These are phyloP conservation scores for Penicillium angulare DNA, from an alignment of 495 filamentous ascomycete genomes.

Conservation along the genomic window DNA sequence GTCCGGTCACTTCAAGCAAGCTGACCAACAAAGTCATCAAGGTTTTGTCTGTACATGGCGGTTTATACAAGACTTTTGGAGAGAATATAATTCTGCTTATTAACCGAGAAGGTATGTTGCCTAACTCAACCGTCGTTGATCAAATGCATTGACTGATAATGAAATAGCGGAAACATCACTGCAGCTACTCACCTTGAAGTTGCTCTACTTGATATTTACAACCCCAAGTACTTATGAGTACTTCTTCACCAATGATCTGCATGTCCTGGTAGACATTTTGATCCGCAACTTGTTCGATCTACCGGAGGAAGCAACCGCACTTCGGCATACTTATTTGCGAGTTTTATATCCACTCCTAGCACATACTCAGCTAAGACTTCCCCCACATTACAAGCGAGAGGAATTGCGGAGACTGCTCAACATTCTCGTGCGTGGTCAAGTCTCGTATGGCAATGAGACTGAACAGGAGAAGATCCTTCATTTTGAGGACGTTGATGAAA, in stretches of 20 bases:
- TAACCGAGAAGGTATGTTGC: slow-evolving; percentile 75
- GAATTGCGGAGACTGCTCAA: slow-evolving; percentile 74
- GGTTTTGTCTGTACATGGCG: slow-evolving; percentile 73
- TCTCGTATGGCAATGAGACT: slow-evolving; percentile 30
- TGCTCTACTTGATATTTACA: slow-evolving; percentile 92
- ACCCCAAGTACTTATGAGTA: slow-evolving; percentile 91
- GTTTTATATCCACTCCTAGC: slow-evolving; percentile 87
- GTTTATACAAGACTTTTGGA: slow-evolving; percentile 86
- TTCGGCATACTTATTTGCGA: slow-evolving; percentile 96
- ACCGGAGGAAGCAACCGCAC: slow-evolving; percentile 71
- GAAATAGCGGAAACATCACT: slow-evolving; percentile 71
- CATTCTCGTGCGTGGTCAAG: slow-evolving; percentile 54
- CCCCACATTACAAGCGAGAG: slow-evolving; percentile 89
- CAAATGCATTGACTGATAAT: neutral
- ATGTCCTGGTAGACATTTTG: slow-evolving; percentile 91
- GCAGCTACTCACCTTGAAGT: slow-evolving; percentile 91
- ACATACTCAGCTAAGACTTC: slow-evolving; percentile 82
- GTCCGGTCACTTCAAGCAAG: slow-evolving; percentile 36
- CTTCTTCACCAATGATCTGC: slow-evolving; percentile 96
- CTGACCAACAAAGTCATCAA: slow-evolving; percentile 95
- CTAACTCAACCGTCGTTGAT: neutral
- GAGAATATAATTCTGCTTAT: slow-evolving; percentile 96
- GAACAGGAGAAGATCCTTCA: slow-evolving; percentile 60
- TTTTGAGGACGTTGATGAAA: slow-evolving; percentile 88
- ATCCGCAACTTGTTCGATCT: slow-evolving; percentile 94